Conservation (phyloP, 2,329 filamentous ascomycete species). For the Fusarium sp. region DNA sequence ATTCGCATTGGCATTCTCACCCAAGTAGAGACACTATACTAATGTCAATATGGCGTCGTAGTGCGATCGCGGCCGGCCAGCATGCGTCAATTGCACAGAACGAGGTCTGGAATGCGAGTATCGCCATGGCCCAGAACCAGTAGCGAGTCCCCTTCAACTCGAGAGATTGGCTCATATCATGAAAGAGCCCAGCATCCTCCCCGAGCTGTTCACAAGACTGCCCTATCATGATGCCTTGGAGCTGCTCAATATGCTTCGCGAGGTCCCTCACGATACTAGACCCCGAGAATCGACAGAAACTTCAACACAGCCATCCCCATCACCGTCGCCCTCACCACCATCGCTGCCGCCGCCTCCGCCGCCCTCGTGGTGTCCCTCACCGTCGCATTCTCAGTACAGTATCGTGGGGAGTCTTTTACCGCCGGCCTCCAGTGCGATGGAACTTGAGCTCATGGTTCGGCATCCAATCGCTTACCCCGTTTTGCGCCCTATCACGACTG, state of each 20-base stretch:
- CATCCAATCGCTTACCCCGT: constrained; percentile 2
- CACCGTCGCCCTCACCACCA: too few relatives aligned
- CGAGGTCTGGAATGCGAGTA: neutral
- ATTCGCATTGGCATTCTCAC: neutral
- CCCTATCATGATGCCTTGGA: constrained; percentile 10
- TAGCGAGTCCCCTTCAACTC: neutral
- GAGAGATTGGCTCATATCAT: neutral
- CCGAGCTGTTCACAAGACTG: neutral
- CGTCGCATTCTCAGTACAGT: neutral
- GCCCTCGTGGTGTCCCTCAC: too few relatives aligned
- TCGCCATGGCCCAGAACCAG: neutral
- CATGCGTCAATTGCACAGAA: constrained; percentile 3
- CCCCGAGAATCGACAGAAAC: neutral
- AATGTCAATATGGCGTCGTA: neutral
- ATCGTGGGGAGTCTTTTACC: neutral
- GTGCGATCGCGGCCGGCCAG: constrained; percentile 6
- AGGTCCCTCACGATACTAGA: neutral
- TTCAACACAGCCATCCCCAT: too few relatives aligned
- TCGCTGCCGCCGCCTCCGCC: too few relatives aligned
- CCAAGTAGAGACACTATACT: neutral
- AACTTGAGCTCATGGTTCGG: constrained; percentile 10
- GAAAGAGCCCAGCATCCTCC: neutral
- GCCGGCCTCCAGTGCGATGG: neutral
- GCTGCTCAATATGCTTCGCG: neutral
- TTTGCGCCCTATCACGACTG: neutral